Evolutionary conservation across 176 grass and related monocot species (phyloP), one percentile per base, ranked within the genome.

Genomic region (Bolboschoenus planiculmis): DNA sequence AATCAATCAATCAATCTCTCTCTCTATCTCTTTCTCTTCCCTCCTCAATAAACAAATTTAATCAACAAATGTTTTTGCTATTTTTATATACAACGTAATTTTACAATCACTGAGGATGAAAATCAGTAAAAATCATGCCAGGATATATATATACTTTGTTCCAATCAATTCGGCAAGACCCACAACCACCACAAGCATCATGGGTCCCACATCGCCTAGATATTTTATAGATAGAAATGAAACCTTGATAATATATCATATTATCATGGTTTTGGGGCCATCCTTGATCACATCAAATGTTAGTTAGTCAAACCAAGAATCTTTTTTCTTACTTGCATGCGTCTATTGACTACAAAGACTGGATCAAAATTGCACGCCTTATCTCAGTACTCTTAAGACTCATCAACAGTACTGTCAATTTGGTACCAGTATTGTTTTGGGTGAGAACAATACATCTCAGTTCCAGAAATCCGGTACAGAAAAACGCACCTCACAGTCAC

Each of bases 401-500:
- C 50, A 76, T 50, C n/a, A 74, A 50, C 23, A 76, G 42, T 2
- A 30, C 27, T 31, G 44, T 76, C 72, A 76, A 76, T 76, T 26
- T 50, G 71, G 71, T 75, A 75, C 71, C 71, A 47, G 24, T 50
- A 75, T 68, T 40, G 35, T 40, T 40, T 7, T 0, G 18, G 14
- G 1, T 64, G 10, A 10, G 16, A 64, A 64, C 60, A 33, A 64
- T 43, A 36, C 27, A 70, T 74, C 11, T 29, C 43, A 31, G 51
- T 76, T 30, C 43, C 46, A 76, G 26, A 33, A 5, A 68, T 0
- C 42, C 26, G 10, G 72, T 50, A 31, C 71, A 7, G 37, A 11
- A 24, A 70, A 36, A 24, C 36, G 16, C 7, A 43, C 36, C 65
- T 53, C 15, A 48, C 9, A 48, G 21, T 92, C 86, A 97, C 53